Evolutionary conservation across 495 filamentous ascomycete genomes (phyloP), one percentile per base, ranked within the genome.

Genomic region (Lasiosphaeriaceae sp.): DNA sequence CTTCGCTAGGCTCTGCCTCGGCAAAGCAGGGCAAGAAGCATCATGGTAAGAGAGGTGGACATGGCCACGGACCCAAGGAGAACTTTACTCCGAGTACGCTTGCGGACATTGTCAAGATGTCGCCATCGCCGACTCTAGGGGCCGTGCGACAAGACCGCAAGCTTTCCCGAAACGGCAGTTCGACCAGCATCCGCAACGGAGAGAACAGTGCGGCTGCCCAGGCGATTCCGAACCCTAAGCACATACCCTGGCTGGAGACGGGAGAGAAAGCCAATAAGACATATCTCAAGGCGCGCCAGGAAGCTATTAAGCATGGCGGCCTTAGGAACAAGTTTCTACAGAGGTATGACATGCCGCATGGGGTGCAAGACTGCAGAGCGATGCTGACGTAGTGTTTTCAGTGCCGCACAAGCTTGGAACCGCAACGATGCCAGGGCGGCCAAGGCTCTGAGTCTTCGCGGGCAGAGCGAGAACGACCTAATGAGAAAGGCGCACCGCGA

Each of bases 361-460:
- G 4, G n/a, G 26, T 31, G 26, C 9, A 31, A 31, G 26, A 31
- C 26, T 31, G 9, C 1, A 4, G 14, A 49, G 2, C 17, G 45
- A 62, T 44, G 39, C 63, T 77, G 48, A 77, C 66, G 24, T 8
- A 31, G 16, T 41, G 22, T 24, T 47, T 22, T 26, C 52, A 96
- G 92, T 66, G 95, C 95, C 51, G 93, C 94, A n/a, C 92, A 96
- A 78, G 95, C 95, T n/a, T 99, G 95, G 95, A 96, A 97, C 68
- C 89, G 95, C 49, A 97, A 95, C 66, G 95, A 99, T 70, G 92
- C 95, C 21, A 86, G 95, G 60, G 92, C 94, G 16, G 95, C 95
- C 26, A 97, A 97, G 74, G 94, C 94, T 39, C 78, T 97, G 49
- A 94, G 89, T 58, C 82, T 97, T 47, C 88, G 96, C 14, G 95